Base-by-base conservation (phyloP, 2,329 filamentous ascomycete species). In the Ascochyta lentis region DNA sequence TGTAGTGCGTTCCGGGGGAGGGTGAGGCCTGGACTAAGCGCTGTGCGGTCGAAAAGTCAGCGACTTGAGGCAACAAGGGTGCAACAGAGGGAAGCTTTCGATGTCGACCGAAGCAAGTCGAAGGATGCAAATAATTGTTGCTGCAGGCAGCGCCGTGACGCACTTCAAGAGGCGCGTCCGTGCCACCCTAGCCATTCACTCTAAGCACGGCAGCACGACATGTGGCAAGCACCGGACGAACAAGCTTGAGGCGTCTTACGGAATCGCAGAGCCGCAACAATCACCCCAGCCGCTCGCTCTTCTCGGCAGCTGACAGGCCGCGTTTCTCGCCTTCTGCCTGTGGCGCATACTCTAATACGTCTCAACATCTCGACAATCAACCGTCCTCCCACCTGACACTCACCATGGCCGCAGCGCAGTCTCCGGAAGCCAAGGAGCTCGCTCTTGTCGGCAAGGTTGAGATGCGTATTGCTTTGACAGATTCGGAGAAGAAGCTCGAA, bases 391-490 rank as follows among this genome's bases (percentile, higher is more conserved):
- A 26, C 29, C 53, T 15, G 9, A 24, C 38, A 45, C 44, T 51
- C 63, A 61, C 45, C 55, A 76, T 76, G 73, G 68, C 73, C 42
- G 68, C 73, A 45, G 56, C 66, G 38, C 62, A 65, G 39, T 63
- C 57, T 16, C 62, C 70, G 19, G 87, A 90, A 76, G 82, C 89
- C 75, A 86, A 88, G 59, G 92, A 96, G 83, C 82, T 96, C 64
- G 85, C 87, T 63, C 85, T 97, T 59, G 85, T 96, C 48, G 90
- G 90, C 68, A 94, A 91, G 71, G 89, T 96, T 41, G 92, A 96
- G 75, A 86, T 95, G 70, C 86, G 88, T 61, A 95, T 97, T 68
- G 89, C 86, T 26, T 85, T 94, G 48, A 89, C 93, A 26, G 90
- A 92, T 65, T 88, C 92, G 47, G 94, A 97, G 72, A 82, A 86